Evolutionary conservation across 768 basidiomycete species (phyloP), one percentile per base, ranked within the genome.

Genomic region (Phlebiopsis gigantea): DNA sequence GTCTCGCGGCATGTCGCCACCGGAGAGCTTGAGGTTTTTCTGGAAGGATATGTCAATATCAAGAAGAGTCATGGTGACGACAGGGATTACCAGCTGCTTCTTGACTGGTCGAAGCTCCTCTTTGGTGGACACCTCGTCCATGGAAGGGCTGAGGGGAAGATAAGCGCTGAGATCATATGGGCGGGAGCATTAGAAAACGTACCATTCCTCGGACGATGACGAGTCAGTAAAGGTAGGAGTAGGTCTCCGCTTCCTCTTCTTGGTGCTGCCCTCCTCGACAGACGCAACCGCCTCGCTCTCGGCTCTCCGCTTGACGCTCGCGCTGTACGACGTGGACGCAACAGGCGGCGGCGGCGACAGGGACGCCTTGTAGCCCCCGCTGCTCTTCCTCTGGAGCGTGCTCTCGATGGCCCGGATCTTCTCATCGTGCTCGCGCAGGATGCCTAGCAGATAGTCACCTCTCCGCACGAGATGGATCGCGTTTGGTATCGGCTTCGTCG

Each of bases 381-480:
- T 83, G 71, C 82, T 85, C 64, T 75, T 84, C 65, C 74, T 83
- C 69, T 85, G 82, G 62, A 91, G 76, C 61, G 87, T 87, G 67
- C 80, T 85, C 76, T 92, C 90, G 67, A 90, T 91, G 69, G 89
- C 88, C 71, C 88, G 87, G 71, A 93, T 75, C 79, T 91, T 92
- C 77, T 93, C 93, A 66, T 91, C 86, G 72, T 93, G 85, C 71
- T 95, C 93, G 51, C 85, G 84, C 64, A 96, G 74, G 61, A 92
- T 77, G 57, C 88, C 77, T 59, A 93, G 77, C 57, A 98, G 81
- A 73, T 94, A 99, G 72, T 98, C 97, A 39, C 95, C 96, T 53
- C 97, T 83, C 50, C 97, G 88, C 42, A 98, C 96, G 47, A 99
- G 87, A 72, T 99, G 97, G 59, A 99, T 98, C 28, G 97, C 93